Conservation (phyloP, 1,139 yeast species). For the Debaryomyces nepalensis region DNA sequence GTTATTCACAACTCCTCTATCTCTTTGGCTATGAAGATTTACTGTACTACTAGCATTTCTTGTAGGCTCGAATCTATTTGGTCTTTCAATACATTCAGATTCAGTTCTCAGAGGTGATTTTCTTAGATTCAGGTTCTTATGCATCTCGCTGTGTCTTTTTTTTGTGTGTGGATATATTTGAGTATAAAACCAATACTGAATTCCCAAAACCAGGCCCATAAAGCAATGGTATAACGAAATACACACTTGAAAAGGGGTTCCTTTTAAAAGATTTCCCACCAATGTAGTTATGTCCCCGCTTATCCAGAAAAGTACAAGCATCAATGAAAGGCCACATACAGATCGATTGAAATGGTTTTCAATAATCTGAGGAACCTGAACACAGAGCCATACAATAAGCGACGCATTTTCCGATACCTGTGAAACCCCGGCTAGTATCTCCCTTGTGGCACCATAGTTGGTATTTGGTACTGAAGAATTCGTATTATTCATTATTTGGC, state of each 20-base stretch:
- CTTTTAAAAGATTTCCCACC: slow-evolving; percentile 73
- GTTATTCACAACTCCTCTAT: not conserved
- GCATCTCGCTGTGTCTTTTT: not conserved
- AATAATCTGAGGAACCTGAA: slow-evolving; percentile 82
- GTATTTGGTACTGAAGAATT: not conserved
- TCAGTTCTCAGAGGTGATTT: too few relatives aligned
- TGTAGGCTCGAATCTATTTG: slow-evolving; percentile 16
- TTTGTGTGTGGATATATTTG: slow-evolving; percentile 21
- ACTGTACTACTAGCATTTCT: too few relatives aligned
- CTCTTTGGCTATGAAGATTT: not conserved
- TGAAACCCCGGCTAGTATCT: slow-evolving; percentile 16
- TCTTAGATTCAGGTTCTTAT: slow-evolving; percentile 6
- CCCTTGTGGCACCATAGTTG: not conserved
- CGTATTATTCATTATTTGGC: not conserved
- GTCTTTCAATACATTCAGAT: slow-evolving; percentile 12
- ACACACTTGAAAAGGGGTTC: slow-evolving; percentile 74
- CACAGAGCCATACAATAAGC: slow-evolving; percentile 67
- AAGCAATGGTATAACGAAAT: slow-evolving; percentile 72
- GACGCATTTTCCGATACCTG: slow-evolving; percentile 32
- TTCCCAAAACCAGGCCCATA: slow-evolving; percentile 71
- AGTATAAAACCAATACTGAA: slow-evolving; percentile 51
- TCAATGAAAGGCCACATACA: slow-evolving; percentile 80
- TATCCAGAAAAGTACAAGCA: slow-evolving; percentile 74
- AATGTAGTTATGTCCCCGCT: slow-evolving; percentile 81
- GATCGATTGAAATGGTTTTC: slow-evolving; percentile 74